phyloP scores from a whole-genome alignment of 2,329 filamentous ascomycete species.

The Penicillium paneum region DNA sequence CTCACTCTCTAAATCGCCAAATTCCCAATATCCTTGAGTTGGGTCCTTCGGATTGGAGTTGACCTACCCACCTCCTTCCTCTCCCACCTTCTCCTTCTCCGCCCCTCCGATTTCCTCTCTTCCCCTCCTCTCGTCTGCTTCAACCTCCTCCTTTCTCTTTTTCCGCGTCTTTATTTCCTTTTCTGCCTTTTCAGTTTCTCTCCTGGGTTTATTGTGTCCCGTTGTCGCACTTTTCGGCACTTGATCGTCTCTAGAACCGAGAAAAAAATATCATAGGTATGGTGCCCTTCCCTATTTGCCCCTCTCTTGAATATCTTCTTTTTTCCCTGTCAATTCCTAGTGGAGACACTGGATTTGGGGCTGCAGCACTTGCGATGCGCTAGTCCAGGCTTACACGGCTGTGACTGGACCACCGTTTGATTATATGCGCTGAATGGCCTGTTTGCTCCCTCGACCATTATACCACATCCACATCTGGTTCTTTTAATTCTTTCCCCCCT shows the following conservation, averaged over 20 bases:
- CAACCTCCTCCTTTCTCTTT: background rate
- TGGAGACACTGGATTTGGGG: background rate
- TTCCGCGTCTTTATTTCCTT: background rate
- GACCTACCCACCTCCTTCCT: background rate
- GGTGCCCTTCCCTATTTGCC: conserved; percentile 5
- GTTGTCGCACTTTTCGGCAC: background rate
- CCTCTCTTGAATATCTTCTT: conserved; percentile 1
- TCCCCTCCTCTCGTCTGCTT: conserved; percentile 6
- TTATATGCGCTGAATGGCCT: conserved; percentile 5
- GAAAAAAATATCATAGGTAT: conserved; percentile 12
- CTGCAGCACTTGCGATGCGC: conserved; percentile 6
- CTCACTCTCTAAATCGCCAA: background rate
- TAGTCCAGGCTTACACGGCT: background rate
- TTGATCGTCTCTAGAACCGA: background rate
- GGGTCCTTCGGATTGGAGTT: conserved; percentile 1
- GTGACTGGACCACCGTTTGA: conserved; percentile 2
- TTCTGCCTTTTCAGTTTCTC: background rate
- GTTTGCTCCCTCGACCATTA: background rate
- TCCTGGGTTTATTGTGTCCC: background rate
- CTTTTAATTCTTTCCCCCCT: background rate
- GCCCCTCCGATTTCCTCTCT: conserved; percentile 9
- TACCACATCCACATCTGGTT: background rate
- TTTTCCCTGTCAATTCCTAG: background rate
- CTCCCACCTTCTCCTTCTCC: background rate
- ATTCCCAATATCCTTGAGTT: background rate